Conservation (phyloP, 345 rosid species). For the Mercurialis annua region DNA sequence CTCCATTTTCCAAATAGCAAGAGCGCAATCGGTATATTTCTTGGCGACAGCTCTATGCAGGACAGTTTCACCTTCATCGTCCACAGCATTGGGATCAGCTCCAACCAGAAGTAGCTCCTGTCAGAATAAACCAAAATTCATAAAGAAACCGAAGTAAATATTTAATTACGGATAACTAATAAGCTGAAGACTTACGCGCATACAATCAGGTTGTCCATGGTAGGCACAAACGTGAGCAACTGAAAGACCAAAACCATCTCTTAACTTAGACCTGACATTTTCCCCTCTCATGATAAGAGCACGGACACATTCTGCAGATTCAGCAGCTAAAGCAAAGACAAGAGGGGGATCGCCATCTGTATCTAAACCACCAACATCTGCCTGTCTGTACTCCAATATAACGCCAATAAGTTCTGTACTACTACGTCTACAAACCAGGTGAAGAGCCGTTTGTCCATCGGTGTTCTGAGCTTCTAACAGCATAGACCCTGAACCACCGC, state of each 20-base stretch:
- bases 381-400: constrained; percentile 61
- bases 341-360: constrained; percentile 98
- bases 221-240: constrained; percentile 99
- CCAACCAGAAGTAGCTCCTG: constrained; percentile 90
- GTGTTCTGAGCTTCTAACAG: constrained; percentile 80
- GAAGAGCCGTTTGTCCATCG: constrained; percentile 94
- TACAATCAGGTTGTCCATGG: constrained; percentile 99
- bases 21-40: constrained; percentile 88
- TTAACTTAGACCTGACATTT: too few relatives aligned
- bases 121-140: constrained; percentile 18
- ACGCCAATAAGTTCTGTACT: constrained; percentile 77
- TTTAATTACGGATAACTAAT: neutral
- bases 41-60: too few relatives aligned
- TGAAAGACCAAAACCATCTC: too few relatives aligned
- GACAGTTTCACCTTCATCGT: too few relatives aligned
- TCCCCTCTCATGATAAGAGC: too few relatives aligned
- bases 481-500: constrained; percentile 43
- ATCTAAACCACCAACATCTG: constrained; percentile 82
- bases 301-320: too few relatives aligned
- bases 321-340: constrained; percentile 97
- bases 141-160: constrained; percentile 4
- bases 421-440: too few relatives aligned
- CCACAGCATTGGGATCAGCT: too few relatives aligned
- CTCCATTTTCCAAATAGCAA: constrained; percentile 84
- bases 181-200: constrained; percentile 65